Evolutionary conservation across 1,139 yeast species (phyloP), one percentile per base, ranked within the genome.

Genomic region (Pichia sp.): DNA sequence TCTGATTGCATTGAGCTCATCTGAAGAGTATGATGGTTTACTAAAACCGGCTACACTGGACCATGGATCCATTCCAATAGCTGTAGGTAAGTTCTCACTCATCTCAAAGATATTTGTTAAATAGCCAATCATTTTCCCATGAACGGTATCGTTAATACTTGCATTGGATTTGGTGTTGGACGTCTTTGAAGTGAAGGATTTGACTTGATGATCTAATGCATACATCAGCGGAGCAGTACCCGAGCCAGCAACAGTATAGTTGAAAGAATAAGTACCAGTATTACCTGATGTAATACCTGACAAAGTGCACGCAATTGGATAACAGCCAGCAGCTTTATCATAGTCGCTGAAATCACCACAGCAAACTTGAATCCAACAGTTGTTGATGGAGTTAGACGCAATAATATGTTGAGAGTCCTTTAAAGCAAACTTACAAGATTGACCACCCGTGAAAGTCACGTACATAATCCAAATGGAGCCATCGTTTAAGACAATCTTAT

Each of bases 131-230:
- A 82, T 75, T 12, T 51, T 50, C 33, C 94, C 94, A 62, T 80
- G 81, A 35, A 82, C 72, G 20, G 79, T 67, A 0, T 87, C 76
- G 23, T 66, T 63, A 30, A 77, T 56, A 14, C 60, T 52, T 32
- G 77, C 63, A 20, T 72, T 73, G 18, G 85, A 74, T 25, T 63
- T 56, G 3, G 61, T 50, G 4, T 19, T 15, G 3, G 54, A 45
- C 5, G 59, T 37, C 3, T 56, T 53, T 2, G 61, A 40, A 21
- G 66, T 54, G 43, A 82, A 62, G 1, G 83, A 68, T 24, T 60
- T 63, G 33, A 74, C 65, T 42, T 80, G 93, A 56, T 84, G 94
- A 16, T 91, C 87, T 37, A 80, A 66, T 8, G 85, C 83, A 56
- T 74, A 83, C 4, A 81, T 58, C 32, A 80, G 59, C 13, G 44